These are phyloP conservation scores for Tolypocladium tropicale DNA, from an alignment of 2,329 filamentous ascomycete genomes.

Conservation along the genomic window DNA sequence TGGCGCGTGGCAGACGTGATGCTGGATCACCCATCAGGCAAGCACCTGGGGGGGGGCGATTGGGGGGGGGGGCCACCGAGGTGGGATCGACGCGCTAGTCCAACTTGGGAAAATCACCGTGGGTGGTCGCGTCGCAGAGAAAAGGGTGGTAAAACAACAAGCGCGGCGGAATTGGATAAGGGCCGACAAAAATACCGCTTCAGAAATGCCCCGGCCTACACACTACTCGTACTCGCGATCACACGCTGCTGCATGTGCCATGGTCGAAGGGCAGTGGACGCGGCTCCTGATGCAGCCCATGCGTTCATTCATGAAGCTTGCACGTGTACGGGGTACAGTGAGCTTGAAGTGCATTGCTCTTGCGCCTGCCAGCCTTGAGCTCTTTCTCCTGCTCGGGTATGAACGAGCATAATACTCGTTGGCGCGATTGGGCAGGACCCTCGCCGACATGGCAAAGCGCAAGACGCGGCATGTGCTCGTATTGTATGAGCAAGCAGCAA, in stretches of 20 bases:
- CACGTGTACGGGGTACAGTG: no score
- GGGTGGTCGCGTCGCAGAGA: not conserved
- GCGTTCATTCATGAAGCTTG: not conserved
- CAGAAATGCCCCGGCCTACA: not conserved
- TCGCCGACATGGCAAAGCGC: no score
- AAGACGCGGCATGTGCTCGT: no score
- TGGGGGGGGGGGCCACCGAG: not conserved
- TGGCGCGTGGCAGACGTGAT: constrained; percentile 32
- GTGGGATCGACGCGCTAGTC: constrained; percentile 15
- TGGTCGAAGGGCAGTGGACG: not conserved
- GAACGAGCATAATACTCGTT: no score
- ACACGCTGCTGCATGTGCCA: not conserved
- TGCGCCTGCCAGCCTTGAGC: not conserved
- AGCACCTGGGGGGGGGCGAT: no score
- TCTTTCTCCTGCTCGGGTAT: no score
- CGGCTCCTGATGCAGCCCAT: not conserved
- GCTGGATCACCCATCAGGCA: constrained; percentile 36
- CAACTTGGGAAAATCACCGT: constrained; percentile 20
- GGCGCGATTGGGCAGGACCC: no score
- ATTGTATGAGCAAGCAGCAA: not conserved
- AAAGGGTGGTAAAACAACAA: not conserved
- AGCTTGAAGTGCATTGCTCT: not conserved
- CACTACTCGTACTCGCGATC: not conserved
- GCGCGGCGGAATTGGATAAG: not conserved
- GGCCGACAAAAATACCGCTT: no score